A percentile compares a stretch with the other conserved stretches of the same genome.
Conservation (phyloP, 768 basidiomycete species). For the Termitomyces sp. region DNA sequence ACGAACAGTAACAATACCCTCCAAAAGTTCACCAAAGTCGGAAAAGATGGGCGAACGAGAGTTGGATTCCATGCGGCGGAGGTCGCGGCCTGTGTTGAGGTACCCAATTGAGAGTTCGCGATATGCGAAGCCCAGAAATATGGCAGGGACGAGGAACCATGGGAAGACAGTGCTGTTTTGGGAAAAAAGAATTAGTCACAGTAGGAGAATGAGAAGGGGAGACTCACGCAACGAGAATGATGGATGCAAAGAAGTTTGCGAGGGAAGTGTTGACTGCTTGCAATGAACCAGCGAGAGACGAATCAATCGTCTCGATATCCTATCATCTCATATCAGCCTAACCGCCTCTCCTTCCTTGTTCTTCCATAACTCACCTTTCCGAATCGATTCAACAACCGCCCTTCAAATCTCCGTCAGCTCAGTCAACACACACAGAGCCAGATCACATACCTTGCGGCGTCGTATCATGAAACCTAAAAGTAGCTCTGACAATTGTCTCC, state of each 20-base stretch:
- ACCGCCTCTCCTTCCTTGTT: not conserved
- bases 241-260: conserved; percentile 71
- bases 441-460: conserved; percentile 60
- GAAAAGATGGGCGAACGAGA: conserved; percentile 80
- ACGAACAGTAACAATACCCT: conserved; percentile 89
- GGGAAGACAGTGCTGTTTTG: conserved; percentile 63
- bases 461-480: conserved; percentile 81
- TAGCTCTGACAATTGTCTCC: conserved; percentile 68
- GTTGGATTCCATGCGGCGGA: conserved; percentile 89
- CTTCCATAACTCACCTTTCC: conserved; percentile 41
- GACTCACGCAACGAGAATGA: conserved; percentile 64
- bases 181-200: not conserved
- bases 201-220: not conserved
- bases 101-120: conserved; percentile 66
- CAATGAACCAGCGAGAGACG: conserved; percentile 58
- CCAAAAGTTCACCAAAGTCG: conserved; percentile 75
- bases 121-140: conserved; percentile 69
- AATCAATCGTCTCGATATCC: conserved; percentile 87
- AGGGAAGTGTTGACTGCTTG: conserved; percentile 75
- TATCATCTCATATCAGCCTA: conserved; percentile 14
- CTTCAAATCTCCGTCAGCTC: conserved; percentile 23
- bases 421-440: not conserved
- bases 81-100: conserved; percentile 74
- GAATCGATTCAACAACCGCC: conserved; percentile 84
- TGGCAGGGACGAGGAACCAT: conserved; percentile 73